A percentile compares a stretch with the other conserved stretches of the same genome.
Conservation (phyloP, 2,329 filamentous ascomycete species). For the Aureobasidium pullulans region DNA sequence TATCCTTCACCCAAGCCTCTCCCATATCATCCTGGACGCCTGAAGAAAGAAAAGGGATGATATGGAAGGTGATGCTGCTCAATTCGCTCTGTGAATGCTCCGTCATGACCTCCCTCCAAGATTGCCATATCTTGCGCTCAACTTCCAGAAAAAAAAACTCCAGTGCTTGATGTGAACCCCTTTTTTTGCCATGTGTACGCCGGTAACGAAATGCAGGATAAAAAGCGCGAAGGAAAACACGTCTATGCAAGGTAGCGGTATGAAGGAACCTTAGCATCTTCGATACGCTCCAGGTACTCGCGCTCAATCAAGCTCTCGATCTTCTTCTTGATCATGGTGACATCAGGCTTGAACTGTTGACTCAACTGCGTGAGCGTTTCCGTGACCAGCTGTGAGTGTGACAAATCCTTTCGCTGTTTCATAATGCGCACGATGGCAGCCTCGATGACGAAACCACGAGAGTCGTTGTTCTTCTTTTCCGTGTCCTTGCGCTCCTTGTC, state of each 20-base stretch:
- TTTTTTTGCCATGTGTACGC: background rate
- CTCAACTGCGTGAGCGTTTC: constrained; percentile 66
- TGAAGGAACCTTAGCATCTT: constrained; percentile 53
- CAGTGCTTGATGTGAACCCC: too few species aligned
- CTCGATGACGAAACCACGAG: constrained; percentile 63
- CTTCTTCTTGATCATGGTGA: constrained; percentile 71
- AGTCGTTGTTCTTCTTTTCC: constrained; percentile 68
- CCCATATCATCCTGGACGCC: too few species aligned
- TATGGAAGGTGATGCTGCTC: too few species aligned
- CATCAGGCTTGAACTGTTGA: constrained; percentile 65
- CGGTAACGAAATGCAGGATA: background rate
- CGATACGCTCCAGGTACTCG: constrained; percentile 70
- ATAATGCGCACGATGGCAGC: constrained; percentile 74
- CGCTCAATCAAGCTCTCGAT: constrained; percentile 69
- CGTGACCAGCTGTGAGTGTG: constrained; percentile 60
- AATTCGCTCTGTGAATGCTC: too few species aligned
- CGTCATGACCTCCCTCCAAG: too few species aligned
- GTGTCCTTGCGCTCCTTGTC: constrained; percentile 59
- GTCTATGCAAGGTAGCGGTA: constrained; percentile 60
- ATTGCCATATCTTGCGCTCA: too few species aligned
- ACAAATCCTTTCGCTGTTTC: constrained; percentile 73
- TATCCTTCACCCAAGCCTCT: too few species aligned
- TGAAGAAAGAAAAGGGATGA: too few species aligned
- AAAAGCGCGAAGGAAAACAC: background rate
- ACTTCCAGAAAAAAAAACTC: too few species aligned